Conservation (phyloP, 306 rosid species). For the Quercus cerris region DNA sequence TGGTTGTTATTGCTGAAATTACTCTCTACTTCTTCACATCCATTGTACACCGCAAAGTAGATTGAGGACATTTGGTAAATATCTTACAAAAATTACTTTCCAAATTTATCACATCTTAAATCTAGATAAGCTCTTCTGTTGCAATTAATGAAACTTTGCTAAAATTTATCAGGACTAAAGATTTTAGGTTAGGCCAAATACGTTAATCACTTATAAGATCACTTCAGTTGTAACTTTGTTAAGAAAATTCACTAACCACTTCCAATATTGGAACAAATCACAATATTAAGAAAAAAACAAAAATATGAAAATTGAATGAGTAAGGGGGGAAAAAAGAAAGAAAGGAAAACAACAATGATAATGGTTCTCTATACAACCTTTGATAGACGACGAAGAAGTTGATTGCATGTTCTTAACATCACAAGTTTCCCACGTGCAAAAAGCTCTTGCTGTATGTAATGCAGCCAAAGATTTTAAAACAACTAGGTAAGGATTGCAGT, state of each 20-base stretch:
- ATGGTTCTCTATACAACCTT: conserved; percentile 48
- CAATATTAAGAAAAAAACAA: neutral
- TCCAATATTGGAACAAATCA: neutral
- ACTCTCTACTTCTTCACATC: no score
- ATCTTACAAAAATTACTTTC: no score
- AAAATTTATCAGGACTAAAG: no score
- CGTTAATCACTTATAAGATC: neutral
- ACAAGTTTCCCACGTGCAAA: conserved; percentile 98
- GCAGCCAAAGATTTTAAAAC: conserved; percentile 23
- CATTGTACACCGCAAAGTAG: no score
- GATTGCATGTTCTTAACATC: conserved; percentile 98
- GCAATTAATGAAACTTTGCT: no score
- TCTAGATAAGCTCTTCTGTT: no score
- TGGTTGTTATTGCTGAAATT: no score
- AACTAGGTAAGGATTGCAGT: neutral
- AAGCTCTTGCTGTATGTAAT: conserved; percentile 76
- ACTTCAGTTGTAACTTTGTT: neutral
- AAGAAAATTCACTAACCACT: neutral
- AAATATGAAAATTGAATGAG: neutral
- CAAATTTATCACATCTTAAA: no score
- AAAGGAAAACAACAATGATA: neutral
- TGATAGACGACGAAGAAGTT: conserved; percentile 94
- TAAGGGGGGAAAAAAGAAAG: neutral
- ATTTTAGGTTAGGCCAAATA: no score
- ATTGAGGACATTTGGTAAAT: no score